phyloP scores from a whole-genome alignment of 495 filamentous ascomycete species.

The Penicillium coprophilum region DNA sequence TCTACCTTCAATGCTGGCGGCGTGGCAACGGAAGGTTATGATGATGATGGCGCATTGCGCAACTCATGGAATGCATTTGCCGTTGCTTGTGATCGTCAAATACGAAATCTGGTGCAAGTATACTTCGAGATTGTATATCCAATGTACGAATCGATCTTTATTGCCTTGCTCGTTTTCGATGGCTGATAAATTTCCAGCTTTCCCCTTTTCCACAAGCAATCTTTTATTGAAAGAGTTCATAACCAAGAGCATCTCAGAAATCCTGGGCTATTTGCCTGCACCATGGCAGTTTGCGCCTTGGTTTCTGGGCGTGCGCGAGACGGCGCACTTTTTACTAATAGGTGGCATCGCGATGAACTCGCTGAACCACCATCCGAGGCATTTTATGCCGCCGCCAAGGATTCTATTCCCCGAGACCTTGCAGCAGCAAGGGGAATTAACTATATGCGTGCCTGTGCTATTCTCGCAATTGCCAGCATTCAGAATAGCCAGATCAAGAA shows the following conservation, averaged over 20 bases:
- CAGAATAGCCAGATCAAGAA: conserved; percentile 47
- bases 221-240: conserved; percentile 36
- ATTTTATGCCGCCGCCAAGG: conserved; percentile 49
- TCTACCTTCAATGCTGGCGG: conserved; percentile 23
- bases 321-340: conserved; percentile 39
- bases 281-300: conserved; percentile 52
- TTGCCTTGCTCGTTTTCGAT: background rate
- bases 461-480: conserved; percentile 48
- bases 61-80: conserved; percentile 37
- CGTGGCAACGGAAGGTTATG: conserved; percentile 24
- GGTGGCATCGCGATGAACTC: conserved; percentile 31
- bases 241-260: conserved; percentile 42
- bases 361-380: conserved; percentile 37
- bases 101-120: conserved; percentile 38
- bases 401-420: conserved; percentile 41
- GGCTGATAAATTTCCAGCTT: conserved; percentile 31
- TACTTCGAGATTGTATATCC: conserved; percentile 48
- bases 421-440: conserved; percentile 39
- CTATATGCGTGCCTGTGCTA: conserved; percentile 46
- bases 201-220: conserved; percentile 49
- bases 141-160: conserved; percentile 21
- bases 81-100: conserved; percentile 29
- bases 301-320: conserved; percentile 47
- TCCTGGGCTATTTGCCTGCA: conserved; percentile 44
- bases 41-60: conserved; percentile 27